Base-by-base conservation (phyloP, 352 stramenopile genomes). In the Globisporangium splendens region DNA sequence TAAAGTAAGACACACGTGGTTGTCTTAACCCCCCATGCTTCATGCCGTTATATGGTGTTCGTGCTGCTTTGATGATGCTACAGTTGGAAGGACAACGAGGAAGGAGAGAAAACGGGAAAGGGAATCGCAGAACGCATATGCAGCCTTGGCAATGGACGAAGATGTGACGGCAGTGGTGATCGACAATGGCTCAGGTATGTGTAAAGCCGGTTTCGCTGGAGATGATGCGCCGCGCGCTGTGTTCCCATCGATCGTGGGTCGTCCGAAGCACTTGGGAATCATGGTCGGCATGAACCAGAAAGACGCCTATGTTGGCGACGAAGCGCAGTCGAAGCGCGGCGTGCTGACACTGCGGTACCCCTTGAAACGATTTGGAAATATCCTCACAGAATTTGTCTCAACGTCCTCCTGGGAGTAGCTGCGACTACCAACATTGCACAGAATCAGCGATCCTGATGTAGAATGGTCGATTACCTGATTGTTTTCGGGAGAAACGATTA, bases 111-210 rank as follows among this genome's bases (percentile, higher is more conserved):
- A 31, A 5, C 2, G 24, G 5, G 24, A 31, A 5, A 31, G 5
- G 5, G 5, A 2, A 5, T 31, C 5, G 24, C 24, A 2, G 24
- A 31, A 5, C 24, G 5, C 24, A 31, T 31, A 31, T 31, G 24
- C 24, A 5, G 24, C 24, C 5, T 31, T 31, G 24, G 28, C 56
- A 6, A 89, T 89, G 78, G 72, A 88, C 56, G 71, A 89, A 54
- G 78, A 91, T 50, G 70, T 83, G 18, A 28, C 35, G 41, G 8
- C 75, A 88, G 64, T 92, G 21, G 82, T 90, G 43, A 68, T 99
- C 61, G 97, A 99, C 86, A 99, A 99, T 71, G 97, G 97, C 50
- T 99, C 96, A 56, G 96, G 96, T 69, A 99, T 99, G 96, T 99
- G 95, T 83, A 99, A 99, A 89, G 96, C 95, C 58, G 96, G 97